Base-by-base conservation (phyloP, 768 basidiomycete species). In the Podaxis sp. region DNA sequence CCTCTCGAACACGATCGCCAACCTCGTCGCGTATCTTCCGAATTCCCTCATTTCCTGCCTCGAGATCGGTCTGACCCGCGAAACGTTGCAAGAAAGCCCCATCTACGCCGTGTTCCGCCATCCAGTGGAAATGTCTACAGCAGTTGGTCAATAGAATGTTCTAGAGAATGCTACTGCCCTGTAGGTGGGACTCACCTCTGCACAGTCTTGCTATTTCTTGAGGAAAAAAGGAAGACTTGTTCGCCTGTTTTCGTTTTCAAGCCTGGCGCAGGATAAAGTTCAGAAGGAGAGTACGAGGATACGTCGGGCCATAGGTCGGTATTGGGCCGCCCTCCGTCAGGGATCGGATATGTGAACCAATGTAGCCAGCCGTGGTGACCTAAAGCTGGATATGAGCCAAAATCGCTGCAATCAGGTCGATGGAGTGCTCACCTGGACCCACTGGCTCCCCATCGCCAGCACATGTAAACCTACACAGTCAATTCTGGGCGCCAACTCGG, bases 291-390 rank as follows among this genome's bases (percentile, higher is more conserved):
- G 71, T 91, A 92, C 12, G 80, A 81, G 5, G 89, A 88, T 0
- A 87, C 80, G 67, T 93, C 91, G 0, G 92, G 92, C 90, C 90
- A 93, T 39, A 90, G 72, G 73, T 94, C 93, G 52, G 81, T 84
- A 67, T 88, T 91, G 3, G 88, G 87, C 2, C 79, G 83, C 17
- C 92, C 92, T 15, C 89, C 90, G 28, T 82, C 75, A 1, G 86
- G 80, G 11, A 93, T 77, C 1, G 89, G 89, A n/a, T 77, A 68
- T 65, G 85, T 80, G 71, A 91, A 86, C 92, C 93, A 94, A 68
- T 94, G 92, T 19, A 92, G 77, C 93, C 93, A 94, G 30, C 92
- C 92, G 67, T 92, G 90, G 68, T 93, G 92, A 2, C 84, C 86
- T 82, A 49, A 7, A 39, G 11, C 44, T 52, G 9, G 24, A 39